Conservation (phyloP, 2,329 filamentous ascomycete genomes). For the Nannizziopsis arthrosporioides region DNA sequence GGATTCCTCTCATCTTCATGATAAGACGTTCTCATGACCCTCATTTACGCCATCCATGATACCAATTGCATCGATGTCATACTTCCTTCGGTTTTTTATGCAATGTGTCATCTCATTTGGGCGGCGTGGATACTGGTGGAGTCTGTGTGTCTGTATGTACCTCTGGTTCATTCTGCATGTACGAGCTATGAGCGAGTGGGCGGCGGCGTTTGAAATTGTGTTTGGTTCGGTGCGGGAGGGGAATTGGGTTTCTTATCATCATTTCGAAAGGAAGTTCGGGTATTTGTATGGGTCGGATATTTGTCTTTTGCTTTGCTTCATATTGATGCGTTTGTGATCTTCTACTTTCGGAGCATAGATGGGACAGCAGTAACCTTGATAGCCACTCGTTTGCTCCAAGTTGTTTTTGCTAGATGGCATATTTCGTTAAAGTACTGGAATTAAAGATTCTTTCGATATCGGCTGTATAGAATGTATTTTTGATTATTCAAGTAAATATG, state of each 20-base stretch:
- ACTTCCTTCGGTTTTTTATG: background rate
- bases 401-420: background rate
- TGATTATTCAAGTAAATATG: too few species aligned
- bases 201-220: background rate
- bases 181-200: background rate
- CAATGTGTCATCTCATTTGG: background rate
- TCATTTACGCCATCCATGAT: background rate
- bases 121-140: background rate
- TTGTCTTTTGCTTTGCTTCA: too few species aligned
- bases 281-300: too few species aligned
- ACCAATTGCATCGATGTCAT: background rate
- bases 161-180: background rate
- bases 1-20: too few species aligned
- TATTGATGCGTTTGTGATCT: too few species aligned
- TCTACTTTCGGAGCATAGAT: too few species aligned
- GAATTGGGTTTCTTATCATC: background rate
- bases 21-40: background rate
- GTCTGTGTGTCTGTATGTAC: background rate
- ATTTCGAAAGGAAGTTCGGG: too few species aligned
- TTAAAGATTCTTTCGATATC: conserved; percentile 13
- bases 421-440: conserved; percentile 13
- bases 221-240: background rate
- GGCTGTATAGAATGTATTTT: too few species aligned
- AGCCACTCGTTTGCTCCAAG: too few species aligned
- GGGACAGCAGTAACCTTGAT: too few species aligned